Base-by-base conservation (phyloP, 2,329 filamentous ascomycete genomes). In the Gyromitra esculenta region DNA sequence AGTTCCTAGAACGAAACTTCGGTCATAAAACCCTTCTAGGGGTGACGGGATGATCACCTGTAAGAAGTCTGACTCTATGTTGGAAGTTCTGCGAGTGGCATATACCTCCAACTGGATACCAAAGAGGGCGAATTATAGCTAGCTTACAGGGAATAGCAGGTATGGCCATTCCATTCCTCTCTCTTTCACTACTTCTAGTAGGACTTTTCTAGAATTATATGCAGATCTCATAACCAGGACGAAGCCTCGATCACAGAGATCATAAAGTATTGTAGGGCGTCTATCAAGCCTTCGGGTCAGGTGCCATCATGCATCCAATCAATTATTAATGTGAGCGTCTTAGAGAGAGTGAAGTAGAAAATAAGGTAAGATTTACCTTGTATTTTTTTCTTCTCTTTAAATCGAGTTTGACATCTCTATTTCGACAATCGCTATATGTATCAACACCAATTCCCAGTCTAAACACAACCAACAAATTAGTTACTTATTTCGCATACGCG, bases 61-160 rank as follows among this genome's bases (percentile, higher is more conserved):
- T 57, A 57, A 57, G 50, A 5, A 31, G 54, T 9, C 15, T 13
- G 31, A 57, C 54, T 57, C 31, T 57, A 21, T 57, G 13, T 57
- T 37, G 13, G 54, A 37, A 37, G 13, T n/a, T 31, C 54, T 9
- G 1, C 37, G 5, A 57, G 31, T 5, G 0, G 54, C 25, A 1
- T 31, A 31, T 57, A 57, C 54, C 31, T 57, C 35, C 5, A 18
- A 39, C 13, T 4, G 5, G 37, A 39, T n/a, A 5, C 54, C 54
- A 39, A 57, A 18, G 54, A 15, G 54, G 31, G 5, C 8, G 54
- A n/a, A 25, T 57, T 57, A 37, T 5, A 7, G 11, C 3, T 39
- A 39, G 25, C n/a, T 25, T 57, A 8, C 5, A 11, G 31, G n/a
- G 54, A 57, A 39, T 57, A n/a, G 25, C 5, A n/a, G 31, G 54